phyloP scores from a whole-genome alignment of 2,329 filamentous ascomycete genomes.

The Colletotrichum cordylinicola region DNA sequence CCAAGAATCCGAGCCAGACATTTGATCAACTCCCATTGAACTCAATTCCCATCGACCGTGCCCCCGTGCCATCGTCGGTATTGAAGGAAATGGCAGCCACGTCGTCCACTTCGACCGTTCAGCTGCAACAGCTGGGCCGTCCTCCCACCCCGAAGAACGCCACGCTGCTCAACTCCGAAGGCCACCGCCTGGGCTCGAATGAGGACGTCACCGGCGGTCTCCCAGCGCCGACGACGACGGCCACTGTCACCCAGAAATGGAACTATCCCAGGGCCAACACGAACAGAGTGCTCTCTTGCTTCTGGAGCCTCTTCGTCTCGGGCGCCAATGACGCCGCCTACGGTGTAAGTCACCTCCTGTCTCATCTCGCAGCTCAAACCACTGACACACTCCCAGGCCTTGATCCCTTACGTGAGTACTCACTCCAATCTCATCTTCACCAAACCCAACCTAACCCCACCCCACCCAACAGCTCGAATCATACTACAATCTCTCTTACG shows the following conservation, averaged over 20 bases:
- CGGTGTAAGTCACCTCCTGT: slow-evolving; percentile 46
- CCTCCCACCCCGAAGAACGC: background rate
- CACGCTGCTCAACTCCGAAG: background rate
- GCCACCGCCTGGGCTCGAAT: slow-evolving; percentile 2
- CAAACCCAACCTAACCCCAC: slow-evolving; percentile 26
- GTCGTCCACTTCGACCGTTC: slow-evolving; percentile 1
- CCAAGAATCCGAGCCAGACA: background rate
- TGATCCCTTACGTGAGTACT: slow-evolving; percentile 54
- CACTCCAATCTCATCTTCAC: slow-evolving; percentile 24
- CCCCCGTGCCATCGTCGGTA: background rate
- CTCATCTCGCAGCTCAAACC: background rate
- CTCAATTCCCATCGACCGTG: background rate
- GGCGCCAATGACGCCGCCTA: slow-evolving; percentile 65
- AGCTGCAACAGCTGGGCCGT: background rate
- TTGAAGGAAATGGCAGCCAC: background rate
- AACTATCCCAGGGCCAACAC: slow-evolving; percentile 55
- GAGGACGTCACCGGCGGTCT: slow-evolving; percentile 4
- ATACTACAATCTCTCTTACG: slow-evolving; percentile 68
- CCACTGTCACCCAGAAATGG: slow-evolving; percentile 43
- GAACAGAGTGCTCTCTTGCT: slow-evolving; percentile 55
- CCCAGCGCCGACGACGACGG: slow-evolving; percentile 3
- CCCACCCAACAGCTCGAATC: slow-evolving; percentile 22
- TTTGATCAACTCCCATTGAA: background rate
- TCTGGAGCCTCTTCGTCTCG: slow-evolving; percentile 63
- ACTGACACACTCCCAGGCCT: slow-evolving; percentile 37